These are phyloP conservation scores for Ceriops decandra DNA, from an alignment of 345 rosid species.

Conservation along the genomic window DNA sequence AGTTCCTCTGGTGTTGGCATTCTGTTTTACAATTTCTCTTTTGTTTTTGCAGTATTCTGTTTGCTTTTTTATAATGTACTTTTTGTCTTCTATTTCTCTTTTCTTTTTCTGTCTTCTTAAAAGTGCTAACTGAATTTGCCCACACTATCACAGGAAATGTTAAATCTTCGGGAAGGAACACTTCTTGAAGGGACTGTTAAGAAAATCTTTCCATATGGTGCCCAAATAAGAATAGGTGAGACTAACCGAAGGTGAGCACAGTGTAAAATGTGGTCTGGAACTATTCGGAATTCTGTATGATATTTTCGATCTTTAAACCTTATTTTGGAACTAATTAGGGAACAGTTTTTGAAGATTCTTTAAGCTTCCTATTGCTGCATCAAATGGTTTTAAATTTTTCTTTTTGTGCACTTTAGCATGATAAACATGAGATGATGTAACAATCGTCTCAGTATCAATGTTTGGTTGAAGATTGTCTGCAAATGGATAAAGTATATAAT, in stretches of 20 bases:
- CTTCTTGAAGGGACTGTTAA: slow-evolving; percentile 79
- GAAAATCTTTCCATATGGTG: slow-evolving; percentile 80
- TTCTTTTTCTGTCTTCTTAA: background rate
- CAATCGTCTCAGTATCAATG: background rate
- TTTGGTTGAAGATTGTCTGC: background rate
- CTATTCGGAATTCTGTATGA: background rate
- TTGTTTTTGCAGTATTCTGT: background rate
- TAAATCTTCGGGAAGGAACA: slow-evolving; percentile 77
- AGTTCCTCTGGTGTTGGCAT: slow-evolving; percentile 17
- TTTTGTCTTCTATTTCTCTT: background rate
- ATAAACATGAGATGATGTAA: background rate
- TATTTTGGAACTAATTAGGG: background rate
- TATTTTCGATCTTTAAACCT: background rate
- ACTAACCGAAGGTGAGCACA: slow-evolving; percentile 71
- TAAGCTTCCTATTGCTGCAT: slow-evolving; percentile 3
- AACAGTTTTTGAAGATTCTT: background rate
- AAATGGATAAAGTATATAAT: background rate
- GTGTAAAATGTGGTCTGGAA: background rate
- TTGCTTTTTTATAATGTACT: background rate
- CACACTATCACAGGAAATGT: slow-evolving; percentile 54
- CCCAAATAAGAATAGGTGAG: slow-evolving; percentile 74
- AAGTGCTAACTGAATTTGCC: slow-evolving; percentile 13
- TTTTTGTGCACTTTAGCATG: background rate
- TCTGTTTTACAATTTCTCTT: background rate
- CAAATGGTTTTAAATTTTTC: background rate